Evolutionary conservation across 176 grass and related monocot species (phyloP).

Genomic region (Avena sativa): DNA sequence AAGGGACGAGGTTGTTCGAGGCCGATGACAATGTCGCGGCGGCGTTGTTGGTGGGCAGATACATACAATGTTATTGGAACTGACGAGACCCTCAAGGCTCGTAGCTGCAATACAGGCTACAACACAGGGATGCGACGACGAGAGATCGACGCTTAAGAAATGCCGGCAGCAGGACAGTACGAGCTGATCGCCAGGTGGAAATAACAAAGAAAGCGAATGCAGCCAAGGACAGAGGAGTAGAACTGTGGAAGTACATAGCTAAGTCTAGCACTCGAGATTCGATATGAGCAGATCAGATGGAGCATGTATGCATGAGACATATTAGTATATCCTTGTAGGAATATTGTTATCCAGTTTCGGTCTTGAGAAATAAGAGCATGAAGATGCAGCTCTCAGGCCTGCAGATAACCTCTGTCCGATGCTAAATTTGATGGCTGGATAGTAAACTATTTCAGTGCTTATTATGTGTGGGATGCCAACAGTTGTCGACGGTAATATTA

Average conservation of each 20-base stretch:
- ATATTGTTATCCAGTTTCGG: background rate
- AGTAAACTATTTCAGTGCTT: background rate
- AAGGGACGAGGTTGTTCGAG: background rate
- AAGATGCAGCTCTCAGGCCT: background rate
- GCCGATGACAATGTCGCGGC: background rate
- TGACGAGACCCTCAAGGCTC: constrained; percentile 24
- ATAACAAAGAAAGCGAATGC: background rate
- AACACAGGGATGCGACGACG: background rate
- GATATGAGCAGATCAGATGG: background rate
- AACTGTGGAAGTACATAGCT: background rate
- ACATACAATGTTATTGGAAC: background rate
- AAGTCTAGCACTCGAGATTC: no score
- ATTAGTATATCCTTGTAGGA: background rate
- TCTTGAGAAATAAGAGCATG: constrained; percentile 2
- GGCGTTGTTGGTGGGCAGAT: background rate
- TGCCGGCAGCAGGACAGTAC: background rate
- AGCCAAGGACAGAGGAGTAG: background rate
- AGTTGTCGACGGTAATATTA: background rate
- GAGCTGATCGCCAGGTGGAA: background rate
- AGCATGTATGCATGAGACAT: background rate
- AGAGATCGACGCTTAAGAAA: background rate
- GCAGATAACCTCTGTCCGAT: background rate
- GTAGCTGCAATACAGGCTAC: background rate
- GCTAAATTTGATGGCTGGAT: background rate
- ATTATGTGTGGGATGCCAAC: background rate